A percentile compares a stretch with the other conserved stretches of the same genome.
Evolutionary conservation across 495 filamentous ascomycete genomes (phyloP).

Genomic region (Staphylotrichum longicolle): DNA sequence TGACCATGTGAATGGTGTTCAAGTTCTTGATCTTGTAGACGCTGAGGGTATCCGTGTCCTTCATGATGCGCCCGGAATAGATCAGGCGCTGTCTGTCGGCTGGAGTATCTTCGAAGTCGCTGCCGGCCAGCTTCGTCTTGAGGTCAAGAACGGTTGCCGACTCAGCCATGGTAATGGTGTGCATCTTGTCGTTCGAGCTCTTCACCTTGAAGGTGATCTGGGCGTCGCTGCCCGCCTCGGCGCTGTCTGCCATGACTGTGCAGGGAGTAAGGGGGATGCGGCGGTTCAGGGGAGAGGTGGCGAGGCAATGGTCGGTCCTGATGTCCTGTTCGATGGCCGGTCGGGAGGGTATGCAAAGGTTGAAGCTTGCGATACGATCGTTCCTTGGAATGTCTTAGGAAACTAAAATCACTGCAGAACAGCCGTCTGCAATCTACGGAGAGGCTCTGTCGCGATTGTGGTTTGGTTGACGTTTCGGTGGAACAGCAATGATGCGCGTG

Average conservation of each 20-base stretch:
- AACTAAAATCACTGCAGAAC: too few relatives aligned
- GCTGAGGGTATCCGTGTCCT: slow-evolving; percentile 80
- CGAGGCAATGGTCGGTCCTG: neutral
- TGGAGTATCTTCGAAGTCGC: slow-evolving; percentile 80
- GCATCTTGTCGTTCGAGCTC: slow-evolving; percentile 80
- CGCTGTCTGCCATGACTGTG: slow-evolving; percentile 53
- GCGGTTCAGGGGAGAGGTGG: neutral
- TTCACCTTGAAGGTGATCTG: slow-evolving; percentile 92
- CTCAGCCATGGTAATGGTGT: slow-evolving; percentile 72
- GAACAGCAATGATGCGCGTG: slow-evolving; percentile 13
- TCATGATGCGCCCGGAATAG: slow-evolving; percentile 94
- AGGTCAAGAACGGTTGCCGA: slow-evolving; percentile 79
- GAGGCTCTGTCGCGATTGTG: neutral
- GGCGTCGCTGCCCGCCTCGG: slow-evolving; percentile 48
- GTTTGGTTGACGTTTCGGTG: neutral
- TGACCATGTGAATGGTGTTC: slow-evolving; percentile 96
- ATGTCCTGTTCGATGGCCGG: too few relatives aligned
- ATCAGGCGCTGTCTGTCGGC: slow-evolving; percentile 89
- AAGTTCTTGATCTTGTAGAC: slow-evolving; percentile 92
- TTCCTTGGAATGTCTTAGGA: too few relatives aligned
- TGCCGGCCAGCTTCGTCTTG: slow-evolving; percentile 77
- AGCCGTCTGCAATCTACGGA: too few relatives aligned
- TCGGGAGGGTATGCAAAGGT: too few relatives aligned
- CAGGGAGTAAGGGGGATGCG: neutral
- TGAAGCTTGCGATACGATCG: too few relatives aligned